Evolutionary conservation across 768 basidiomycete genomes (phyloP), one percentile per base, ranked within the genome.

Genomic region (Pleurotus tuber-regium): DNA sequence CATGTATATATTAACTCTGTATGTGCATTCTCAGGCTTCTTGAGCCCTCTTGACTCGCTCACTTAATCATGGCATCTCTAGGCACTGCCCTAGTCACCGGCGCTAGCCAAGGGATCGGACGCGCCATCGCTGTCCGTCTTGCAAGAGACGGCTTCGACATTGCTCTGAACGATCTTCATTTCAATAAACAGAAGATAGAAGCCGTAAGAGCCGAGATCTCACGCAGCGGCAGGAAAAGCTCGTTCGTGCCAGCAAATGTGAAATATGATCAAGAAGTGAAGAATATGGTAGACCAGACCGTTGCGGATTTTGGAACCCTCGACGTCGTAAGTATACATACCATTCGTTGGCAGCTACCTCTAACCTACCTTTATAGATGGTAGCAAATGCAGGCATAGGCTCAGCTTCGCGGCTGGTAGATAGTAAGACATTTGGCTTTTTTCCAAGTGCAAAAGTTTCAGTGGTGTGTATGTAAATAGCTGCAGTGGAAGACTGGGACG

Each of bases 111-210:
- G 69, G 67, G 21, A 67, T 70, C 12, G 69, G 69, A 14, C 49
- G 53, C 12, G 59, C 58, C 3, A 63, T 68, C n/a, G 66, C 66
- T 0, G 57, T 68, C 4, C 55, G 60, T 2, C 59, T 70, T 5
- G 69, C 69, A 7, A 53, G 60, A 0, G 67, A 70, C 40, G 67
- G 69, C 5, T 65, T 63, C n/a, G 61, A 66, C 29, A 54, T 70
- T 12, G 64, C 57, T 5, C 52, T 70, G 5, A 66, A 66, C 33
- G 69, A 70, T 40, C 21, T 70, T 2, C 33, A 54, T 6, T 23
- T 41, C 9, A 52, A 53, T 2, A 23, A 39, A 9, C 54, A 52
- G 4, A 47, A 53, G 12, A 55, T 70, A 1, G 55, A 63, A 12
- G 38, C 18, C 1, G 51, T 70, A 9, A 61, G 50, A 4, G 42